These are phyloP conservation scores for Polyrhizophydium stewartii DNA, from an alignment of 371 early-diverging fungal genomes.

Conservation along the genomic window DNA sequence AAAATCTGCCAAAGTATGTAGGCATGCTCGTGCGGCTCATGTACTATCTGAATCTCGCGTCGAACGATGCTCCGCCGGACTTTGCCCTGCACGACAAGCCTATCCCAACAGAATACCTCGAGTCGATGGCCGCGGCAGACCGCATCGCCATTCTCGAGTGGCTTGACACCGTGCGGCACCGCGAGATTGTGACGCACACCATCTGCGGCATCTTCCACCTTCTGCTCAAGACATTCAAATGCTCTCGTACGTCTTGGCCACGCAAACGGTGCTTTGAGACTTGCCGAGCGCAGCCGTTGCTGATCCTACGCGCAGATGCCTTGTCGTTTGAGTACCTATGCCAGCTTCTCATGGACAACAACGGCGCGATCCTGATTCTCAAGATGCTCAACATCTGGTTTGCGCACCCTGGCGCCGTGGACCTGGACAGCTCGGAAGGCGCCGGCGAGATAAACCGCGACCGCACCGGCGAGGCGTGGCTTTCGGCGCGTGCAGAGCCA, in stretches of 20 bases:
- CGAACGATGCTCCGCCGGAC: not conserved
- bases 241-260: conserved; percentile 49
- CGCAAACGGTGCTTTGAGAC: conserved; percentile 1
- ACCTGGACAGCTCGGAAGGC: conserved; percentile 13
- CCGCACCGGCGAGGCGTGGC: conserved; percentile 18
- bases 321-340: conserved; percentile 74
- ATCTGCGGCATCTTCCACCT: conserved; percentile 65
- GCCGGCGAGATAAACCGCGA: not conserved
- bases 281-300: not conserved
- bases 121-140: conserved; percentile 14
- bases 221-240: conserved; percentile 65
- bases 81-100: not conserved
- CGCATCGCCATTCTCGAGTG: conserved; percentile 33
- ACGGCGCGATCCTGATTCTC: conserved; percentile 71
- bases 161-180: conserved; percentile 54
- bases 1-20: conserved; percentile 31
- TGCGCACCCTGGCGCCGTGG: conserved; percentile 57
- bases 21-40: conserved; percentile 47
- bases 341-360: conserved; percentile 75
- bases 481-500: conserved; percentile 51
- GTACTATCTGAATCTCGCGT: conserved; percentile 42
- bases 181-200: conserved; percentile 72
- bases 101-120: too few species aligned
- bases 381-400: conserved; percentile 71
- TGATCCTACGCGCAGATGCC: conserved; percentile 41